Conservation (phyloP, 169 alveolate species). For the Perkinsus marinus region DNA sequence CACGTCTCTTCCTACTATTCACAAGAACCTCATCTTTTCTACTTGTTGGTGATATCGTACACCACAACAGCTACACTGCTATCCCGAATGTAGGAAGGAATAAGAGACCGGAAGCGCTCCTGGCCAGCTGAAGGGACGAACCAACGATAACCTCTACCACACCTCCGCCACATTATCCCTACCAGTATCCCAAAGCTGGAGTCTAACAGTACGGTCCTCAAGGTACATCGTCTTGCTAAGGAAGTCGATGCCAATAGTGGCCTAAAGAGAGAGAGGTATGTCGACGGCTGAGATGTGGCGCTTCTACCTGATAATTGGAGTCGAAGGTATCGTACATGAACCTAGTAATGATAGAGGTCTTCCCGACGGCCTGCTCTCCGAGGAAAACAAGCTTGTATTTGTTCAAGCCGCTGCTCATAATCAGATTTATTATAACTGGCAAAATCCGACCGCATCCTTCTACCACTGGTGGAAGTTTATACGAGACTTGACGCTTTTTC, state of each 20-base stretch:
- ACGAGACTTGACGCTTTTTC: too few species aligned
- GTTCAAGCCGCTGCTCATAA: conserved; percentile 25
- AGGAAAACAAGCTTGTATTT: conserved; percentile 82
- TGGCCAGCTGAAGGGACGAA: conserved; percentile 93
- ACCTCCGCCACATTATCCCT: conserved; percentile 4
- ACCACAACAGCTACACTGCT: conserved; percentile 89
- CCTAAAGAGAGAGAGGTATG: conserved; percentile 13
- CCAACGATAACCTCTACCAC: too few species aligned
- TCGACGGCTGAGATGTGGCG: neutral
- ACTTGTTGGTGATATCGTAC: conserved; percentile 75
- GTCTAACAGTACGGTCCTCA: conserved; percentile 85
- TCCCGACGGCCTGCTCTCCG: conserved; percentile 94
- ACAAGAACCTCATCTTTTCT: neutral
- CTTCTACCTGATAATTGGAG: conserved; percentile 72
- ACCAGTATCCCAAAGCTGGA: conserved; percentile 93
- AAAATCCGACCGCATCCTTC: too few species aligned
- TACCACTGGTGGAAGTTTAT: too few species aligned
- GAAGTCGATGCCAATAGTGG: conserved; percentile 92
- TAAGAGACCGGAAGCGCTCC: conserved; percentile 85
- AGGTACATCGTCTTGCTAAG: conserved; percentile 81
- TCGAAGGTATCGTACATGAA: conserved; percentile 92
- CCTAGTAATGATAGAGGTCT: conserved; percentile 91
- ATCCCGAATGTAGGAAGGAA: conserved; percentile 92
- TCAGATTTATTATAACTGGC: neutral
- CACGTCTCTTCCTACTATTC: neutral